Conservation (phyloP, 2,329 filamentous ascomycete species). For the Madurella mycetomatis region DNA sequence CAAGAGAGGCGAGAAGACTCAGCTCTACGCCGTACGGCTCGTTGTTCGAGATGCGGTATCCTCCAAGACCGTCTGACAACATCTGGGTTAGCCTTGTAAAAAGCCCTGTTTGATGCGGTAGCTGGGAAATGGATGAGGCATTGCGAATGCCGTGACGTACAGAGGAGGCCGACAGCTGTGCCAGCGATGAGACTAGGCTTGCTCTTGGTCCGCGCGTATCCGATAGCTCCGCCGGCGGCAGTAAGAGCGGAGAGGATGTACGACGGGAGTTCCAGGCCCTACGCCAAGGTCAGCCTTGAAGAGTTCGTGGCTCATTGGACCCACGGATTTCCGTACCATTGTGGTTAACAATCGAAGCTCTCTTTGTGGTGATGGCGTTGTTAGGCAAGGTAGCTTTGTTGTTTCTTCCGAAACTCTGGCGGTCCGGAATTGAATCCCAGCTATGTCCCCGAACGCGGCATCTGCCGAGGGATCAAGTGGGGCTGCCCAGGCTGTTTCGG, state of each 20-base stretch:
- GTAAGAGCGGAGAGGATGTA: conserved; percentile 77
- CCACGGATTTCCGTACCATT: conserved; percentile 4
- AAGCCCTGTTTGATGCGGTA: neutral
- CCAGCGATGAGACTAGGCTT: conserved; percentile 84
- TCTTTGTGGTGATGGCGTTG: conserved; percentile 6
- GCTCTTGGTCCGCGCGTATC: conserved; percentile 80
- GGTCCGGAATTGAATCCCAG: conserved; percentile 1
- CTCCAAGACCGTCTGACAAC: conserved; percentile 67
- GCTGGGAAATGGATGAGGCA: neutral
- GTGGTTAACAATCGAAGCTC: neutral
- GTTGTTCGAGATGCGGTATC: conserved; percentile 69
- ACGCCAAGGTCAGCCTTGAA: neutral
- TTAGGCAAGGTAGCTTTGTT: neutral
- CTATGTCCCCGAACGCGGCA: neutral
- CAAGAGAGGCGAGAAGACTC: conserved; percentile 78
- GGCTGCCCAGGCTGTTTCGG: neutral
- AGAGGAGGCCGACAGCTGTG: conserved; percentile 68
- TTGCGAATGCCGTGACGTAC: conserved; percentile 35
- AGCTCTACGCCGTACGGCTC: conserved; percentile 82
- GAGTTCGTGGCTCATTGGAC: neutral
- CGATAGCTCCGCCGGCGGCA: conserved; percentile 79
- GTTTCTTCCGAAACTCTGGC: conserved; percentile 4
- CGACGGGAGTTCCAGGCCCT: conserved; percentile 51
- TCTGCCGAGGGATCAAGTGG: neutral
- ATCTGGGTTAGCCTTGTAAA: conserved; percentile 1